These are phyloP conservation scores for Xylaria castorea DNA, from an alignment of 495 filamentous ascomycete genomes.

Conservation along the genomic window DNA sequence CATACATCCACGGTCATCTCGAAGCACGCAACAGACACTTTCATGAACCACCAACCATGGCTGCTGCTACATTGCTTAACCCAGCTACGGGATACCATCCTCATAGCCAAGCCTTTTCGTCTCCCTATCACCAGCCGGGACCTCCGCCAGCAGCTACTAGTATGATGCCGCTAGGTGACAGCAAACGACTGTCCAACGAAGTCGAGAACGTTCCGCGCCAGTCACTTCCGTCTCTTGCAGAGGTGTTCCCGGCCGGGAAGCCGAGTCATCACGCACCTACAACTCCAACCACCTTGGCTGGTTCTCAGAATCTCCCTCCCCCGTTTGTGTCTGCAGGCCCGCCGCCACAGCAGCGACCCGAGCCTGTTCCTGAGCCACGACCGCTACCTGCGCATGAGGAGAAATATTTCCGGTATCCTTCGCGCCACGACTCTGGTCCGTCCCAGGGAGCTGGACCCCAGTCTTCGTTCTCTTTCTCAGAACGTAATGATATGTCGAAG, in stretches of 20 bases:
- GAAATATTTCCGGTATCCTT: constrained; percentile 38
- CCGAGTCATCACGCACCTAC: constrained; percentile 45
- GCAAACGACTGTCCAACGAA: constrained; percentile 51
- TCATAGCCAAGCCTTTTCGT: constrained; percentile 46
- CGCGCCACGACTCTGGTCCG: constrained; percentile 36
- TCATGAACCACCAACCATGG: constrained; percentile 52
- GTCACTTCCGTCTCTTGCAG: constrained; percentile 57
- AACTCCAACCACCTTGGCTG: constrained; percentile 38
- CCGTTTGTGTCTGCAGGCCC: constrained; percentile 31
- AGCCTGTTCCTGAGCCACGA: constrained; percentile 37
- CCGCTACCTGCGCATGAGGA: constrained; percentile 39
- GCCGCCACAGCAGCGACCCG: constrained; percentile 31
- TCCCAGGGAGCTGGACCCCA: constrained; percentile 35
- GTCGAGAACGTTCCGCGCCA: constrained; percentile 50
- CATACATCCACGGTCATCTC: constrained; percentile 45
- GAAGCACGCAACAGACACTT: constrained; percentile 45
- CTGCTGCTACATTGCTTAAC: constrained; percentile 54
- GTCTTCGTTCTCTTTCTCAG: constrained; percentile 35
- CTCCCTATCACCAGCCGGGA: constrained; percentile 48
- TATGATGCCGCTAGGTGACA: constrained; percentile 56
- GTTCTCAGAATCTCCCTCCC: constrained; percentile 37
- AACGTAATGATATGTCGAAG: constrained; percentile 36
- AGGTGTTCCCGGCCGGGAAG: constrained; percentile 53
- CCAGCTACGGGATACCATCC: constrained; percentile 51
- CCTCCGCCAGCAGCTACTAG: constrained; percentile 44